Base-by-base conservation (phyloP, 2,329 filamentous ascomycete genomes). In the Nigrospora oryzae region DNA sequence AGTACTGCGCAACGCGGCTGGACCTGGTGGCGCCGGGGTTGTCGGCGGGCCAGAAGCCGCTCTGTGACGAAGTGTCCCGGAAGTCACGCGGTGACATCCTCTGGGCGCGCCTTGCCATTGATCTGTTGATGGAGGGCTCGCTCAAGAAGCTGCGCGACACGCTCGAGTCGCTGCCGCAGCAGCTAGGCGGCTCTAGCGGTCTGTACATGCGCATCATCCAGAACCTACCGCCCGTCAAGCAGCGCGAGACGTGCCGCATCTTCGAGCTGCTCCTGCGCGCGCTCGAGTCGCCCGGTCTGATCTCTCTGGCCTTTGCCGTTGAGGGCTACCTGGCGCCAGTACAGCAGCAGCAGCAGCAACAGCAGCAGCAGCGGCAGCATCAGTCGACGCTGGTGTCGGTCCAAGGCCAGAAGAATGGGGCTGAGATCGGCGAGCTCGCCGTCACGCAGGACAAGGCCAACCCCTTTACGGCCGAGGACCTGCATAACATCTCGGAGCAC, bases 141-240 rank as follows among this genome's bases (percentile, higher is more conserved):
- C 51, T 62, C 23, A 53, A 55, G 28, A 57, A 50, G 0, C 39
- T 62, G 12, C 51, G 56, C 39, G 35, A 46, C 6, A 60, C 56
- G 4, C 43, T 62, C 23, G 52, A 62, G 43, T 59, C 57, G 1
- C 44, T 62, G 14, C 60, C 60, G 4, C 44, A 53, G 6, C 54
- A 54, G 8, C 59, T 62, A 3, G 59, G 58, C 14, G 60, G 60
- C 6, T 47, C 53, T 1, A 56, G 61, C 15, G 60, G 60, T 10
- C 49, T 62, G 6, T 62, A 62, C 35, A 62, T 62, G 57, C 54
- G 53, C n/a, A 61, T 62, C 51, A 50, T 62, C 4, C 49, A 60
- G 46, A 36, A 36, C 34, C 34, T 36, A 5, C 34, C 34, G 34
- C 34, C 34, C 34, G 34, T 36, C 14, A 36, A 36, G 34, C 34